Evolutionary conservation across 2,329 filamentous ascomycete species (phyloP), one percentile per base, ranked within the genome.

Genomic region (Claviceps cyperi): DNA sequence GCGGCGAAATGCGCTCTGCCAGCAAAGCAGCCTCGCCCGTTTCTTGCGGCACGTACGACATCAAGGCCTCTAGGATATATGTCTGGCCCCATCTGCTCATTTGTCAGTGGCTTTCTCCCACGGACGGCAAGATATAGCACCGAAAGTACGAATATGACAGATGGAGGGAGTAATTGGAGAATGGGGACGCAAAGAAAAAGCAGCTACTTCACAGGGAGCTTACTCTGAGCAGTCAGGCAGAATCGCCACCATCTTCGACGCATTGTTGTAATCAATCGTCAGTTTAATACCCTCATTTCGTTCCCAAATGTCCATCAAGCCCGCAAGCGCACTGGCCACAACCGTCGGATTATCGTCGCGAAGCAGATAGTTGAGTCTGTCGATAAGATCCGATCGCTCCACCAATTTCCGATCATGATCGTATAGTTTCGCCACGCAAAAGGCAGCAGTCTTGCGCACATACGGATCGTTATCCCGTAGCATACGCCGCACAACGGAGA

Each of bases 231-330:
- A 97, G 64, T 98, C 92, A 1, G 92, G 84, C 22, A 98, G 69
- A 53, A 98, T 97, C 43, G 92, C 89, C 37, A 97, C 89, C 74
- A 98, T 92, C 70, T 98, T 98, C 48, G 91, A 97, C 24, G 92
- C 92, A 68, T 94, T 98, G 54, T 81, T 81, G 64, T 98, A 97
- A 69, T 98, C 92, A 59, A 98, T 96, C 3, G 92, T 97, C 55
- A 98, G 80, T 65, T 95, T 96, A 67, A 98, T 98, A 52, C 86
- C 88, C 66, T 97, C 91, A 64, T 90, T 97, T 52, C 91, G 78
- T 65, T 97, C 92, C 92, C 92, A 98, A 47, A 98, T 97, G 66
- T 98, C 92, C 80, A 95, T 92, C 60, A 98, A 66, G 37, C 86
- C 77, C 24, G 92, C 91, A 54, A 98, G 69, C 6, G 94, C 90